Evolutionary conservation across 768 basidiomycete species (phyloP).

Genomic region (Termitomyces bulborhizus): DNA sequence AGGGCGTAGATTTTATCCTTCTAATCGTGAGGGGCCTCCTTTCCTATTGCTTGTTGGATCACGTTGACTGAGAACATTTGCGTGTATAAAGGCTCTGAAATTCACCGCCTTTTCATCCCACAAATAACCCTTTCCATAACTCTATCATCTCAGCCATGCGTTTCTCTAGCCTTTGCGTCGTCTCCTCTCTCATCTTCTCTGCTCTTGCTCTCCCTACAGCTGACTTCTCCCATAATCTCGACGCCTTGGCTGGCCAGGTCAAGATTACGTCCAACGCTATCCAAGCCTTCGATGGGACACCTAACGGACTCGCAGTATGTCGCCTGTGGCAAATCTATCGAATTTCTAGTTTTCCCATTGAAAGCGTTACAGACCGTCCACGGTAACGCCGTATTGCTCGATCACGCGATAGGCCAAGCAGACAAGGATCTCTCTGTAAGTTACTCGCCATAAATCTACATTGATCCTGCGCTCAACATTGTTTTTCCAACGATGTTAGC

Average conservation of each 20-base stretch:
- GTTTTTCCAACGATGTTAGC: background rate
- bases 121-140: background rate
- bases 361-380: background rate
- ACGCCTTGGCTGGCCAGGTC: background rate
- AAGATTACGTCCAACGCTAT: background rate
- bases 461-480: background rate
- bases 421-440: background rate
- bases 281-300: background rate
- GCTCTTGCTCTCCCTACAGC: background rate
- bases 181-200: background rate
- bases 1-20: too few relatives aligned
- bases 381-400: background rate
- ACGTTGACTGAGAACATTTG: too few relatives aligned
- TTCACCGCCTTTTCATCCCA: too few relatives aligned
- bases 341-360: too few relatives aligned
- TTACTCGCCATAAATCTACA: background rate
- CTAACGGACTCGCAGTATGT: background rate
- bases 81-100: too few relatives aligned
- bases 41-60: too few relatives aligned
- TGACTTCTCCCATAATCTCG: background rate
- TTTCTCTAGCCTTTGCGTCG: background rate
- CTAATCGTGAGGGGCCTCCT: too few relatives aligned
- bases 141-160: background rate
- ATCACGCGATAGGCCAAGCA: accelerated
- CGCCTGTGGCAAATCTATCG: too few relatives aligned